Percentiles rank a stretch among this genome's conserved stretches.
Evolutionary conservation across 306 rosid genomes (phyloP).

Genomic region (Lotus japonicus): DNA sequence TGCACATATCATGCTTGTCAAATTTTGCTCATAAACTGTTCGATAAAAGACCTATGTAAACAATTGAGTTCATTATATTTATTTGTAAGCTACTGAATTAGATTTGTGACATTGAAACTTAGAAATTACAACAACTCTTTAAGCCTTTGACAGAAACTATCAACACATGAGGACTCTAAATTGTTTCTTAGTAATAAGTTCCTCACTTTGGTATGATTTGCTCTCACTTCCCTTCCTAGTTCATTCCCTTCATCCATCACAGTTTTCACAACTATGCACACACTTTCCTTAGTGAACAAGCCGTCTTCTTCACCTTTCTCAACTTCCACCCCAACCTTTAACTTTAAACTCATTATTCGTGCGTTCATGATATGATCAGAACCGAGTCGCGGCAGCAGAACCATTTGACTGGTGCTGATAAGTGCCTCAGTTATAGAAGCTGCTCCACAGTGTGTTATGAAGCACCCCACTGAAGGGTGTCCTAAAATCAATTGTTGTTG

Average conservation of each 20-base stretch:
- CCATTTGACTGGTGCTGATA: conserved; percentile 36
- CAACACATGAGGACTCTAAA: neutral
- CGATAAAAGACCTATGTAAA: too few relatives aligned
- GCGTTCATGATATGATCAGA: conserved; percentile 40
- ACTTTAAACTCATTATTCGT: conserved; percentile 10
- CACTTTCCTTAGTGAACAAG: conserved; percentile 29
- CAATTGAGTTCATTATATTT: too few relatives aligned
- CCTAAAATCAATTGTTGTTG: conserved; percentile 44
- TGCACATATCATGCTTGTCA: too few relatives aligned
- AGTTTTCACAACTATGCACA: conserved; percentile 26
- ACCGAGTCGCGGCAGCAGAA: conserved; percentile 27
- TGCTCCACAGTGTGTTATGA: conserved; percentile 58
- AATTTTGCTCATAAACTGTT: too few relatives aligned
- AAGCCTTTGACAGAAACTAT: conserved; percentile 5
- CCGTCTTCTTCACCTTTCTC: conserved; percentile 53
- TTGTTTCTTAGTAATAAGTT: neutral
- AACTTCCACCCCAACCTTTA: conserved; percentile 42
- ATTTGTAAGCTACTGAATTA: too few relatives aligned
- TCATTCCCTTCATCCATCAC: conserved; percentile 42
- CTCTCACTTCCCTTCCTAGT: conserved; percentile 29
- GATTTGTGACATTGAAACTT: too few relatives aligned
- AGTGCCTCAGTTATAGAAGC: conserved; percentile 45
- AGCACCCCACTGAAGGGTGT: conserved; percentile 59
- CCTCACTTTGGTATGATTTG: conserved; percentile 29
- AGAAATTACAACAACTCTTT: neutral